Percentiles rank a stretch among this genome's conserved stretches.
Evolutionary conservation across 108 stramenopile genomes (phyloP).

Genomic region (Cyclotella baltica): DNA sequence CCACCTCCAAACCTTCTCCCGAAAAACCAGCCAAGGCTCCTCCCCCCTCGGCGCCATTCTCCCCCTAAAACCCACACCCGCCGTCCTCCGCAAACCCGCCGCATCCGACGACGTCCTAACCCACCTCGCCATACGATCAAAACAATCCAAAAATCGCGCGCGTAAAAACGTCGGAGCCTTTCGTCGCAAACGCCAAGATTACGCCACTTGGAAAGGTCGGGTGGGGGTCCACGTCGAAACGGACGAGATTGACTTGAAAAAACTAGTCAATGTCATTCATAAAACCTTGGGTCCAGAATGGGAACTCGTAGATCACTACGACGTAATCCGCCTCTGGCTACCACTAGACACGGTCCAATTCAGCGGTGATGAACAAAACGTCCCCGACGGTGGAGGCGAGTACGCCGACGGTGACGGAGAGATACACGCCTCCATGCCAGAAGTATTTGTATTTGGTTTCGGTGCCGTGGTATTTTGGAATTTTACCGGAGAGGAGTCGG

Average conservation of each 20-base stretch:
- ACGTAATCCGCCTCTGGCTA: conserved; percentile 55
- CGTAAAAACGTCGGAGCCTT: conserved; percentile 57
- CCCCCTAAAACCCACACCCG: not conserved
- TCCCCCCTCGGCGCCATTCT: not conserved
- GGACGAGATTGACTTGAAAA: conserved; percentile 55
- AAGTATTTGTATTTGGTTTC: conserved; percentile 56
- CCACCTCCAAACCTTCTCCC: conserved; percentile 22
- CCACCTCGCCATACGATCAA: conserved; percentile 28
- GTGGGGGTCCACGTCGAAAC: conserved; percentile 53
- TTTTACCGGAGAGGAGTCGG: conserved; percentile 36
- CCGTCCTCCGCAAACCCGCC: not conserved
- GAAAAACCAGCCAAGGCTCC: not conserved
- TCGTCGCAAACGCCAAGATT: conserved; percentile 49
- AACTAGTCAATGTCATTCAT: conserved; percentile 42
- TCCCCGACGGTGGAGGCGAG: conserved; percentile 32
- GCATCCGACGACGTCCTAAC: conserved; percentile 38
- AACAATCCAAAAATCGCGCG: conserved; percentile 19
- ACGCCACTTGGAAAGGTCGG: conserved; percentile 55
- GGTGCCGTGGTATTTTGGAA: conserved; percentile 65
- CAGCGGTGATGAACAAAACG: conserved; percentile 27
- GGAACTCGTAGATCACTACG: conserved; percentile 54
- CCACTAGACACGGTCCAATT: conserved; percentile 15
- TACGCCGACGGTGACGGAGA: conserved; percentile 44
- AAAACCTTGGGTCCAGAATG: conserved; percentile 44
- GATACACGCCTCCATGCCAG: conserved; percentile 54